These are phyloP conservation scores for Piedraia hortae DNA, from an alignment of 2,329 filamentous ascomycete species.

Conservation along the genomic window DNA sequence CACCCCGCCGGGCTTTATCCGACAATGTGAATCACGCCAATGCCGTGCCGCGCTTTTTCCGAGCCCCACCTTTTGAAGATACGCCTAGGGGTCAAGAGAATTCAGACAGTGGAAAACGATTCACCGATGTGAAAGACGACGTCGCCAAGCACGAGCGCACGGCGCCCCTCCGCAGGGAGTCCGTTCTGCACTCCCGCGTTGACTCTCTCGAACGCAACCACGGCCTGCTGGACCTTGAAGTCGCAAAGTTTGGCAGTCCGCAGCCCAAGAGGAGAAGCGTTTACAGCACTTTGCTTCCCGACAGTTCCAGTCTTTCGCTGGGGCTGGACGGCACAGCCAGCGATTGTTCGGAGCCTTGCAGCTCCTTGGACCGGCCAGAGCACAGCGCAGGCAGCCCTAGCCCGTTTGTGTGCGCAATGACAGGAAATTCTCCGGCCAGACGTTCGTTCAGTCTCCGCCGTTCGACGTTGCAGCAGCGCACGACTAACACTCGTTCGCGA, in stretches of 20 bases:
- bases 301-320: slow-evolving; percentile 49
- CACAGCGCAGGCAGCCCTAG: slow-evolving; percentile 8
- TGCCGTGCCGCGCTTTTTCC: slow-evolving; percentile 24
- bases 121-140: slow-evolving; percentile 21
- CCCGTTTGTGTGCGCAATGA: slow-evolving; percentile 12
- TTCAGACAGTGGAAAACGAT: slow-evolving; percentile 10
- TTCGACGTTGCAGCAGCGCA: slow-evolving; percentile 67
- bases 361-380: slow-evolving; percentile 9
- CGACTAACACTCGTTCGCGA: slow-evolving; percentile 21
- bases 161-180: slow-evolving; percentile 18
- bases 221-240: slow-evolving; percentile 65
- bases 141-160: slow-evolving; percentile 21
- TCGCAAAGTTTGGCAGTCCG: slow-evolving; percentile 51
- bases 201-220: slow-evolving; percentile 85
- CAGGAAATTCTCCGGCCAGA: slow-evolving; percentile 9
- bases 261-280: slow-evolving; percentile 64
- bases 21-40: slow-evolving; percentile 46
- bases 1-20: slow-evolving; percentile 49
- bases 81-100: slow-evolving; percentile 8
- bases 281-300: slow-evolving; percentile 41
- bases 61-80: slow-evolving; percentile 21
- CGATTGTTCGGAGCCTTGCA: slow-evolving; percentile 5
- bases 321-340: slow-evolving; percentile 10
- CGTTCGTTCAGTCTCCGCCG: slow-evolving; percentile 31
- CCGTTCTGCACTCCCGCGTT: slow-evolving; percentile 29